phyloP scores from a whole-genome alignment of 257 asterid genomes.

The Nemophila menziesii region DNA sequence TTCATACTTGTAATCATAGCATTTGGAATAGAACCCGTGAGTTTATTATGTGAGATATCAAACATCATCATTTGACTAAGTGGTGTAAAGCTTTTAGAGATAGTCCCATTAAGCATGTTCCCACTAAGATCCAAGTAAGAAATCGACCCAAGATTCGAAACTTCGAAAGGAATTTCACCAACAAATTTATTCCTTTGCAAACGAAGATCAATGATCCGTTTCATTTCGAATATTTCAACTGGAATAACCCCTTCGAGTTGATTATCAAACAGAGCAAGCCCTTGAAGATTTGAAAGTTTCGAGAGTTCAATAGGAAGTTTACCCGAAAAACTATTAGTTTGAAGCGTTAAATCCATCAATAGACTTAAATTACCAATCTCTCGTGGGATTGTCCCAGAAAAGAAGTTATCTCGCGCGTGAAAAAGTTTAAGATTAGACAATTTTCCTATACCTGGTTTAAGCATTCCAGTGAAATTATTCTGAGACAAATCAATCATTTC shows the following conservation, averaged over 20 bases:
- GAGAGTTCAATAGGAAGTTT: slow-evolving; percentile 43
- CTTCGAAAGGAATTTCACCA: slow-evolving; percentile 44
- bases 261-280: slow-evolving; percentile 35
- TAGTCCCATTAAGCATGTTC: slow-evolving; percentile 57
- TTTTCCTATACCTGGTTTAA: slow-evolving; percentile 35
- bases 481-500: slow-evolving; percentile 25
- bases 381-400: slow-evolving; percentile 47
- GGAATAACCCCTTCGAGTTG: slow-evolving; percentile 51
- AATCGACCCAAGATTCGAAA: slow-evolving; percentile 37
- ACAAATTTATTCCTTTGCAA: slow-evolving; percentile 35
- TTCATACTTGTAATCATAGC: slow-evolving; percentile 38
- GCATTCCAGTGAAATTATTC: slow-evolving; percentile 33
- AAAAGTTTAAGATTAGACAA: slow-evolving; percentile 34
- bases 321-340: slow-evolving; percentile 46
- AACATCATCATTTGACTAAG: slow-evolving; percentile 30
- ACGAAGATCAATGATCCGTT: slow-evolving; percentile 35
- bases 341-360: slow-evolving; percentile 34
- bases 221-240: slow-evolving; percentile 36
- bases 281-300: slow-evolving; percentile 47
- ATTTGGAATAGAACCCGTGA: slow-evolving; percentile 39
- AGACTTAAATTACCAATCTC: slow-evolving; percentile 49
- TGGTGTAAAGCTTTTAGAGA: slow-evolving; percentile 32
- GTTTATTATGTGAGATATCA: slow-evolving; percentile 51
- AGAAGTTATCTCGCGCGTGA: slow-evolving; percentile 18
- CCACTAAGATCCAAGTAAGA: slow-evolving; percentile 50